phyloP scores from a whole-genome alignment of 1,284 basidiomycete genomes.

The Cystobasidium slooffiae region DNA sequence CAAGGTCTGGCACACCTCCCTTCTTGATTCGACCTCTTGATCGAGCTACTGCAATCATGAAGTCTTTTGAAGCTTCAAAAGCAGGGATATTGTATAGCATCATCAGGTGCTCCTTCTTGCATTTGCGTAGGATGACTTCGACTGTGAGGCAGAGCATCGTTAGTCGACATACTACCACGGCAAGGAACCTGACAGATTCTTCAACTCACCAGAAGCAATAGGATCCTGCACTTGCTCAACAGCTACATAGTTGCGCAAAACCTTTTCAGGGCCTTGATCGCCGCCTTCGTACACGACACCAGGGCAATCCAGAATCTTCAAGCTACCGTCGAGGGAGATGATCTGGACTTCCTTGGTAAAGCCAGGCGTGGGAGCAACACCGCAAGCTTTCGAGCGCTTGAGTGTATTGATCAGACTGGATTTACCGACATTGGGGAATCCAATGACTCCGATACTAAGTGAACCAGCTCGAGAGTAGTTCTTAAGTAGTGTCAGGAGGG shows the following conservation, averaged over 20 bases:
- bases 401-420: conserved; percentile 93
- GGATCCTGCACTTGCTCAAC: conserved; percentile 92
- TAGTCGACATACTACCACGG: conserved; percentile 5
- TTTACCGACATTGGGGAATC: conserved; percentile 97
- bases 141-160: conserved; percentile 61
- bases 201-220: conserved; percentile 73
- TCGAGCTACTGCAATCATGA: conserved; percentile 88
- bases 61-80: conserved; percentile 75
- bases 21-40: conserved; percentile 82
- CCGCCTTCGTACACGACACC: conserved; percentile 80
- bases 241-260: conserved; percentile 89
- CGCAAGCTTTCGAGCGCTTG: conserved; percentile 86
- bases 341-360: conserved; percentile 95
- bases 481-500: conserved; percentile 83
- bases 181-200: background rate
- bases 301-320: conserved; percentile 92
- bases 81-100: conserved; percentile 83
- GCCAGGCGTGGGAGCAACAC: conserved; percentile 92
- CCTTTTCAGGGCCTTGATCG: conserved; percentile 69
- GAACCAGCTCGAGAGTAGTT: conserved; percentile 64
- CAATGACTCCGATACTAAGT: conserved; percentile 90
- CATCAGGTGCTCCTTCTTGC: conserved; percentile 70
- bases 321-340: conserved; percentile 86
- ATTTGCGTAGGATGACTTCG: conserved; percentile 78
- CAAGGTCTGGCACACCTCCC: conserved; percentile 89